Evolutionary conservation across 768 basidiomycete species (phyloP), one percentile per base, ranked within the genome.

Genomic region (Tricholoma hemisulphureum): DNA sequence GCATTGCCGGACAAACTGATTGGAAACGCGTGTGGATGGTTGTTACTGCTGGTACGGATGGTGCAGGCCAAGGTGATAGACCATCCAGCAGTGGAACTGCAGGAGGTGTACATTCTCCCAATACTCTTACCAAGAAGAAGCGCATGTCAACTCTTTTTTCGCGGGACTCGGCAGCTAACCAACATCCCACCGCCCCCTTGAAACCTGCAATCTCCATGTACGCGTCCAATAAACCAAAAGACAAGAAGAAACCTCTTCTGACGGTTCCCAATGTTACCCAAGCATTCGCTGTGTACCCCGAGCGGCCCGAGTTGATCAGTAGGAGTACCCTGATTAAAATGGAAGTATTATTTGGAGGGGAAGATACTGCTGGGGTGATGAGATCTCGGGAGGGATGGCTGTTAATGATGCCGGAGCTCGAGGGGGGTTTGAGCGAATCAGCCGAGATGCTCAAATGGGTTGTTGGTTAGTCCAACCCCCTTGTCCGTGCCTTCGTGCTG

Each of bases 1-100:
- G 96, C 45, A 79, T 98, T 35, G 89, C 95, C n/a, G 95, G 96
- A n/a, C 93, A 95, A 64, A 95, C 92, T 0, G 94, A 97, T 63
- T 98, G 96, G 96, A 94, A 94, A 70, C 82, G 85, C 39, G 80
- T 95, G 45, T 98, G 93, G 91, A 84, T 92, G 78, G 83, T 88
- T 6, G 75, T 97, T 5, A 77, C 76, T 58, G 80, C 82, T 49
- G 82, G 79, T 5, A 65, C 71, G n/a, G 73, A 75, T 34, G 64
- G 60, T 53, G 31, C 53, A n/a, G 37, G 68, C 2, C 24, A n/a
- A 28, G 16, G 8, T 48, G 26, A 48, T 3, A n/a, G 46, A 7
- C 59, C 65, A 34, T 71, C 73, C 43, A 59, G 63, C 43, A 67
- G 66, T 48, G 69, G 63, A 18, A 62, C 66, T 58, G 58, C 56